These are phyloP conservation scores for Ustulina deusta DNA, from an alignment of 2,329 filamentous ascomycete species.

Conservation along the genomic window DNA sequence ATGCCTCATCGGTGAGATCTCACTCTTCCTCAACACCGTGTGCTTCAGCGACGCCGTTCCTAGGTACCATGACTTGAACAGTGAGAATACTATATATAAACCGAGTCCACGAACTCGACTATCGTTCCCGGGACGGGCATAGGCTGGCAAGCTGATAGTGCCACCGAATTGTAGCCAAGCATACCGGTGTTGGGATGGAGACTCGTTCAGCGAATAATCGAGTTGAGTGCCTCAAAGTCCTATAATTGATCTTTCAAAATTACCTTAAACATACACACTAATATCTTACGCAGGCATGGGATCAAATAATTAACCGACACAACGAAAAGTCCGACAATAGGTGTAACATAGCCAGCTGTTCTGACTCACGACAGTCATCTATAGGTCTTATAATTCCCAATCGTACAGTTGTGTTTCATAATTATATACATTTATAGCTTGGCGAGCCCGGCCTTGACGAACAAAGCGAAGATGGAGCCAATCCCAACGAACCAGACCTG, in stretches of 20 bases:
- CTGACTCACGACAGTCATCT: neutral
- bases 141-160: no score
- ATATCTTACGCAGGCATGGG: neutral
- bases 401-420: slow-evolving; percentile 12
- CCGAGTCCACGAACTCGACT: no score
- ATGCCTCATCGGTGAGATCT: no score
- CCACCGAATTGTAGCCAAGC: no score
- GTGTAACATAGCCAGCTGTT: slow-evolving; percentile 1
- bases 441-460: slow-evolving; percentile 45
- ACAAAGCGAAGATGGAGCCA: slow-evolving; percentile 40
- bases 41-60: no score
- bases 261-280: neutral
- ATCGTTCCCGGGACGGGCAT: no score
- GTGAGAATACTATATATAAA: no score
- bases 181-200: no score
- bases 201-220: no score
- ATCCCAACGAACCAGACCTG: slow-evolving; percentile 44
- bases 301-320: neutral
- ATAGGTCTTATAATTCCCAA: neutral
- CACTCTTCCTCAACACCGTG: no score
- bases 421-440: slow-evolving; percentile 29
- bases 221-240: no score
- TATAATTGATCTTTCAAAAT: neutral
- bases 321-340: slow-evolving; percentile 14
- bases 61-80: no score